A percentile compares a stretch with the other conserved stretches of the same genome.
Evolutionary conservation across 2,329 filamentous ascomycete species (phyloP).

Genomic region (Arthroderma sp.): DNA sequence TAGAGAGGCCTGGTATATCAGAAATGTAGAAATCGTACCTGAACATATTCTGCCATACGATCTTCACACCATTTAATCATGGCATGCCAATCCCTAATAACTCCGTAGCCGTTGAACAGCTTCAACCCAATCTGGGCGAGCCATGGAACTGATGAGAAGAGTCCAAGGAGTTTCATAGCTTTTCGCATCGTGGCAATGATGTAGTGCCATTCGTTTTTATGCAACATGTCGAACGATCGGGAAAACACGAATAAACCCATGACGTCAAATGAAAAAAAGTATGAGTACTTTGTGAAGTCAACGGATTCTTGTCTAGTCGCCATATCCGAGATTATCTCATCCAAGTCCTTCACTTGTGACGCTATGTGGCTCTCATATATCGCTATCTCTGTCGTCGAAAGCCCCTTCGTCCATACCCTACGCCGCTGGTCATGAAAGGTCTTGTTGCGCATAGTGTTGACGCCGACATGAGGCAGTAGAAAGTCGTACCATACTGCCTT

Average conservation of each 20-base stretch:
- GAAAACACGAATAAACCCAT: conserved; percentile 38
- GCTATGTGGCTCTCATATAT: conserved; percentile 22
- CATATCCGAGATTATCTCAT: background rate
- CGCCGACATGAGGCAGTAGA: conserved; percentile 23
- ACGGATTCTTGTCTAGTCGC: background rate
- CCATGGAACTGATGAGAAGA: conserved; percentile 10
- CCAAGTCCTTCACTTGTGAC: conserved; percentile 18
- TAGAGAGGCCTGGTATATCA: background rate
- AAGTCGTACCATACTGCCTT: conserved; percentile 35
- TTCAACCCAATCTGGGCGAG: conserved; percentile 13
- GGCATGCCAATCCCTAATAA: background rate
- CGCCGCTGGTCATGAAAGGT: conserved; percentile 29
- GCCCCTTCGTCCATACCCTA: conserved; percentile 29
- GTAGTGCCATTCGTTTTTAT: conserved; percentile 20
- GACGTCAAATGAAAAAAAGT: conserved; percentile 23
- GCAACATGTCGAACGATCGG: conserved; percentile 30
- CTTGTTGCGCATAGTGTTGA: conserved; percentile 31
- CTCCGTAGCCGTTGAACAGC: conserved; percentile 1
- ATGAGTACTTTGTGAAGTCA: background rate
- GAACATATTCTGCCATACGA: conserved; percentile 21
- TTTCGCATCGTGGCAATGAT: conserved; percentile 10
- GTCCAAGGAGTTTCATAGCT: conserved; percentile 9
- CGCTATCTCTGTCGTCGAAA: background rate
- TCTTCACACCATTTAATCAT: conserved; percentile 13
- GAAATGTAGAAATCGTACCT: conserved; percentile 12